Base-by-base conservation (phyloP, 371 early-diverging fungal species). In the Capillidium rhysosporum region DNA sequence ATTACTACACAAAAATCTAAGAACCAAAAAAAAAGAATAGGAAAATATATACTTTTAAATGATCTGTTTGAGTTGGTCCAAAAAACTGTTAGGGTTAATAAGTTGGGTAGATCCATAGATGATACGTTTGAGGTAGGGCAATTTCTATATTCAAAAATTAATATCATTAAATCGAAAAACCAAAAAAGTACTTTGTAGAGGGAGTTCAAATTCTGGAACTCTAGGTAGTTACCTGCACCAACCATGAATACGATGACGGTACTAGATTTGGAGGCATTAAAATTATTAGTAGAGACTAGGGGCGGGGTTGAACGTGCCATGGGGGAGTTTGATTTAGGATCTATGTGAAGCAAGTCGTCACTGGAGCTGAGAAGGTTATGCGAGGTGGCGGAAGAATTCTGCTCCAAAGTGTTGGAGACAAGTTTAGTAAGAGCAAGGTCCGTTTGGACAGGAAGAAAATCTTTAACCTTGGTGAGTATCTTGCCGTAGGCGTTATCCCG, bases 41-140 rank as follows among this genome's bases (percentile, higher is more conserved):
- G n/a, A n/a, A n/a, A n/a, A n/a, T n/a, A n/a, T n/a, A n/a, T n/a
- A n/a, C n/a, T n/a, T n/a, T 34, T 34, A 34, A 34, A 34, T 34
- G 4, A 34, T 4, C 34, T 43, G 43, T 7, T 21, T 43, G 20
- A 96, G 69, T 66, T 95, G 94, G 44, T 73, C 63, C 56, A 99
- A 63, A 65, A 98, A 94, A 55, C 71, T 68, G 7, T 78, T 70
- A 8, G 98, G 83, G 41, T 79, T 89, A 53, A 94, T 56, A 53
- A 99, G 75, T 57, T 95, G 95, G 0, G 96, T 99, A 8, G 92
- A 80, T 1, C 98, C 99, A 69, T 98, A 95, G 16, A 86, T 81
- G 52, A 99, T 86, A 60, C 77, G 75, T 69, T 80, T 86, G 64
- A 79, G 80, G 52, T 66, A 63, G 55, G 71, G 69, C 52, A 75